Evolutionary conservation across 345 rosid species (phyloP), one percentile per base, ranked within the genome.

Genomic region (Pugionium dolabratum): DNA sequence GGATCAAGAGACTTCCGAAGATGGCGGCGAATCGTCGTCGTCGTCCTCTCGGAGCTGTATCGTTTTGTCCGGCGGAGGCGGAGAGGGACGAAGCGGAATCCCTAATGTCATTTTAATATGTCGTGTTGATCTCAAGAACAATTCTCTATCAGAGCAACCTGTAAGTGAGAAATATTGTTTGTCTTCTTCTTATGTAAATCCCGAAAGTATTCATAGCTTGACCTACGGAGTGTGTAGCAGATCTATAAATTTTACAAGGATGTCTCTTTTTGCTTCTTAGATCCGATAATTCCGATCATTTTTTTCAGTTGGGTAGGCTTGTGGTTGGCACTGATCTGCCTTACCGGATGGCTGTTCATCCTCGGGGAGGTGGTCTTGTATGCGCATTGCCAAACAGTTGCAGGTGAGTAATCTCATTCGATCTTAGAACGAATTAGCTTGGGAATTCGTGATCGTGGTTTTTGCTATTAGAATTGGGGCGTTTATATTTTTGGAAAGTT

Each of bases 61-160:
- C 54, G 85, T 84, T 67, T 62, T 90, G 25, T 70, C 89, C 0
- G 98, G 98, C 25, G 98, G 98, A 7, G 97, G 98, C 0, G 98
- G 97, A 6, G 90, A 85, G 60, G 98, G 96, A 35, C 77, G 76
- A 36, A 90, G 80, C 72, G 97, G 98, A 32, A 88, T 93, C 70
- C 85, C 84, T 2, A 93, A 93, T 40, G 89, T 95, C 9, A 52
- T 86, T 49, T 36, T 90, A 50, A 44, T 93, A 57, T 70, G 78
- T 26, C 73, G 50, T 34, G 83, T 79, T 72, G 88, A 93, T 76
- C 68, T 72, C 54, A 73, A 79, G 42, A 73, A 76, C 61, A 84
- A 72, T 41, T 81, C 90, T 75, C 96, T 93, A 56, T 84, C 86
- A 9, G 69, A 76, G 30, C 78, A 83, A 49, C 98, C 97, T 45